Percentiles rank a stretch among this genome's conserved stretches.
phyloP scores from a whole-genome alignment of 2,329 filamentous ascomycete genomes.

The Exophiala oligosperma region DNA sequence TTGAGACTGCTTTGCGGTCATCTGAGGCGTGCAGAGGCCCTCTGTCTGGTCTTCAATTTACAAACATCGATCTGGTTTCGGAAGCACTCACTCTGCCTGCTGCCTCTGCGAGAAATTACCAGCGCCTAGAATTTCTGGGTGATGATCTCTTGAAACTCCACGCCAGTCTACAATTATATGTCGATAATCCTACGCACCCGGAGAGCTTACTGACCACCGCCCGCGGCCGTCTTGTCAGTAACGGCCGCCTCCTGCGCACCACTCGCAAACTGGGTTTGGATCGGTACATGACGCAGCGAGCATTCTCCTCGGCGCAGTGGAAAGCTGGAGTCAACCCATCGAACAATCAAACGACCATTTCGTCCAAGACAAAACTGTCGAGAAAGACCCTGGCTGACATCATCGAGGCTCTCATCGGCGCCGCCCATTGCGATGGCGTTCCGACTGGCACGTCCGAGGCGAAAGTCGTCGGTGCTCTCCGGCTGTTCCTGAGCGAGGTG shows the following conservation, averaged over 20 bases:
- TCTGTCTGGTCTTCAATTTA: constrained; percentile 12
- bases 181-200: constrained; percentile 63
- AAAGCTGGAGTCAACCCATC: constrained; percentile 46
- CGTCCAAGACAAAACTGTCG: constrained; percentile 52
- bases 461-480: constrained; percentile 50
- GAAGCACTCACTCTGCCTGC: constrained; percentile 18
- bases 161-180: constrained; percentile 65
- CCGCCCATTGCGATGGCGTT: constrained; percentile 65
- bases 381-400: constrained; percentile 86
- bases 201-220: constrained; percentile 71
- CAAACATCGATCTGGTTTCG: constrained; percentile 11
- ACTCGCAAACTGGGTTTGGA: constrained; percentile 66
- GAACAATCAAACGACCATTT: not conserved
- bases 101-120: constrained; percentile 59
- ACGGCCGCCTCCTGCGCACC: constrained; percentile 68
- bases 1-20: constrained; percentile 21
- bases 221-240: constrained; percentile 72
- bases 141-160: constrained; percentile 79
- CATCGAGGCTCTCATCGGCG: constrained; percentile 80
- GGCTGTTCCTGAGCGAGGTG: constrained; percentile 63
- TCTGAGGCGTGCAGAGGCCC: constrained; percentile 15
- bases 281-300: constrained; percentile 67
- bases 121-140: constrained; percentile 83
- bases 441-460: constrained; percentile 52
- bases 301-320: constrained; percentile 74